Percentiles rank a stretch among this genome's conserved stretches.
phyloP scores from a whole-genome alignment of 345 rosid genomes.

The Toxicodendron radicans region DNA sequence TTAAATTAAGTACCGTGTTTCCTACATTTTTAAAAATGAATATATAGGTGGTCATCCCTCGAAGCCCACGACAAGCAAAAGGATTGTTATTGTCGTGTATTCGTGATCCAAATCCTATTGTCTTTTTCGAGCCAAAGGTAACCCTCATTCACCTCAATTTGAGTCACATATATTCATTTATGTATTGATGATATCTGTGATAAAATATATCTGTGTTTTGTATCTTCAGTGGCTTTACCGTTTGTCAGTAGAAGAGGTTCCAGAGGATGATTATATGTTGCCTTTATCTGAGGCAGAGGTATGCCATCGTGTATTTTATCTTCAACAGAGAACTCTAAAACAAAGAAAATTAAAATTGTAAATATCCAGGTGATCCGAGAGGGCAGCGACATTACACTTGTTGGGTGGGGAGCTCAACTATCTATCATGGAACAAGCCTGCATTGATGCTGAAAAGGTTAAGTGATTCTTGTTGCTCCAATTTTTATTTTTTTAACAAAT shows the following conservation, averaged over 20 bases:
- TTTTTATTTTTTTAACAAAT: no score
- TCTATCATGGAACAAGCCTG: constrained; percentile 87
- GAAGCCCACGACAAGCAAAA: constrained; percentile 86
- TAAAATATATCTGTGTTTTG: constrained; percentile 14
- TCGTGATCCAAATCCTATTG: constrained; percentile 82
- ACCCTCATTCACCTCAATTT: background rate
- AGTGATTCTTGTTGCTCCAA: background rate
- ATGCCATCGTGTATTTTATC: constrained; percentile 7
- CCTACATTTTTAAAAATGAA: background rate
- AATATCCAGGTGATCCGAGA: constrained; percentile 68
- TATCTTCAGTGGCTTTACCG: constrained; percentile 81
- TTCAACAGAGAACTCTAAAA: constrained; percentile 10
- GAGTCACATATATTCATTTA: constrained; percentile 10
- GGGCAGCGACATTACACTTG: constrained; percentile 85
- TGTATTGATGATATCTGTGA: constrained; percentile 10
- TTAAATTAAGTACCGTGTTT: background rate
- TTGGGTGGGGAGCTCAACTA: constrained; percentile 97
- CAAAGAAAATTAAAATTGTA: constrained; percentile 15
- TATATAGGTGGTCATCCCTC: constrained; percentile 77
- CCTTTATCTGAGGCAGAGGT: constrained; percentile 94
- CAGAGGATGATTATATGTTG: constrained; percentile 85
- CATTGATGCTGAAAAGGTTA: constrained; percentile 68
- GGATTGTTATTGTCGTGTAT: constrained; percentile 76
- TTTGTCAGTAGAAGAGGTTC: constrained; percentile 84
- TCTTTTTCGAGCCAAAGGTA: constrained; percentile 95